phyloP scores from a whole-genome alignment of 148 eudicot species.

The Amaranthus hypochondriacus region DNA sequence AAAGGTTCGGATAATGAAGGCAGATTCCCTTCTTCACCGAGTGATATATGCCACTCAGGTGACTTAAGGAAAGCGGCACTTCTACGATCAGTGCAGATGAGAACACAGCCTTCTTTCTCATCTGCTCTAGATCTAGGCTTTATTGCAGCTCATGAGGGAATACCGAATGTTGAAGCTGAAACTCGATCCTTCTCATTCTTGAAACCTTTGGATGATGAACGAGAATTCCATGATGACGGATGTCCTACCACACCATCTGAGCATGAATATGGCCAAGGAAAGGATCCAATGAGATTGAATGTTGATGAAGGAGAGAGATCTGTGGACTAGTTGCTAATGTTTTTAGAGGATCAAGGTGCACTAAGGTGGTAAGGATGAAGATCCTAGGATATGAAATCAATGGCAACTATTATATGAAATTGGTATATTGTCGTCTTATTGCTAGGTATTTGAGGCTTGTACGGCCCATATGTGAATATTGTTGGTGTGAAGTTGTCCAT shows the following conservation, averaged over 20 bases:
- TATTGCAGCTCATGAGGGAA: constrained; percentile 38
- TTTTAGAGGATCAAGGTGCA: too few species aligned
- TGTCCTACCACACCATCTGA: constrained; percentile 36
- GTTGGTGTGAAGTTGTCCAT: background rate
- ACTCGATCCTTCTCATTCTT: constrained; percentile 48
- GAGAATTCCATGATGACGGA: constrained; percentile 43
- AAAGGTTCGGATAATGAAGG: constrained; percentile 84
- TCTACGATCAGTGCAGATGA: constrained; percentile 89
- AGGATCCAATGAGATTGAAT: constrained; percentile 26
- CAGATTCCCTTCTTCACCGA: constrained; percentile 92
- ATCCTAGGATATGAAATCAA: too few species aligned
- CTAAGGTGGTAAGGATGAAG: too few species aligned
- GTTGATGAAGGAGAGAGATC: constrained; percentile 36
- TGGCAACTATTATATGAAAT: background rate
- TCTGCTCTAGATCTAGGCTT: constrained; percentile 43
- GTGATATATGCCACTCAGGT: constrained; percentile 95
- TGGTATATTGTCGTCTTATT: background rate
- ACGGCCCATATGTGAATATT: background rate
- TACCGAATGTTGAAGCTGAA: constrained; percentile 41
- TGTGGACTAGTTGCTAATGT: constrained; percentile 12
- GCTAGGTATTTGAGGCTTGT: constrained; percentile 11
- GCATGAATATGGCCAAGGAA: constrained; percentile 29
- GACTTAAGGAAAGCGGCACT: constrained; percentile 88
- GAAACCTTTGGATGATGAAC: constrained; percentile 58
- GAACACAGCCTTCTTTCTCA: constrained; percentile 64